Evolutionary conservation across 2,329 filamentous ascomycete species (phyloP).

Genomic region (Ophiostoma pallidulum): DNA sequence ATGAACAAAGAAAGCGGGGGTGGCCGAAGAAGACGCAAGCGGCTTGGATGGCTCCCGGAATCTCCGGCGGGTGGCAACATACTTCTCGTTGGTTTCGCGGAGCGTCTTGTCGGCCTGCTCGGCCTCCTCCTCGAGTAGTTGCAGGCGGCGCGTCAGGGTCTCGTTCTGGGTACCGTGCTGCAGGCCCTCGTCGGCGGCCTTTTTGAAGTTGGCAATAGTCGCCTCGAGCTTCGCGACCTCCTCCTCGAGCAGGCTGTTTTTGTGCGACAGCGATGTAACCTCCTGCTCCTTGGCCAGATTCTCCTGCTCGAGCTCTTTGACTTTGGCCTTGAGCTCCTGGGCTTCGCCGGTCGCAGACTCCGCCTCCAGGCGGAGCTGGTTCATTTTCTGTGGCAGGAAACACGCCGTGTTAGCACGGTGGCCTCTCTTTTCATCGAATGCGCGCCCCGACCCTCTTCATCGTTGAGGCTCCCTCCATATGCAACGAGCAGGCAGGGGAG

Average conservation of each 20-base stretch:
- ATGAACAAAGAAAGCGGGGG: constrained; percentile 11
- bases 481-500: not conserved
- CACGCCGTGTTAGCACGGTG: too few relatives aligned
- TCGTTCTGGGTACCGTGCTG: constrained; percentile 86
- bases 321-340: constrained; percentile 64
- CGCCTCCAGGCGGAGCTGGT: constrained; percentile 84
- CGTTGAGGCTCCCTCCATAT: too few relatives aligned
- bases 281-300: constrained; percentile 96
- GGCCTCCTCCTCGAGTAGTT: constrained; percentile 95
- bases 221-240: constrained; percentile 91
- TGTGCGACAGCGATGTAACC: constrained; percentile 92
- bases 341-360: constrained; percentile 74
- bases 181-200: constrained; percentile 69
- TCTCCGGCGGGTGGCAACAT: constrained; percentile 32
- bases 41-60: not conserved
- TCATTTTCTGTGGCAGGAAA: constrained; percentile 99
- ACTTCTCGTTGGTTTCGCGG: constrained; percentile 98
- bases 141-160: constrained; percentile 79
- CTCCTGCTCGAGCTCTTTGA: constrained; percentile 90
- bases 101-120: constrained; percentile 94
- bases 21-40: not conserved
- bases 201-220: constrained; percentile 78
- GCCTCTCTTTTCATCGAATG: too few relatives aligned
- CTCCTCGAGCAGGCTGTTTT: constrained; percentile 79
- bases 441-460: too few relatives aligned